These are phyloP conservation scores for Nigrograna mackinnonii DNA, from an alignment of 2,329 filamentous ascomycete genomes.

Conservation along the genomic window DNA sequence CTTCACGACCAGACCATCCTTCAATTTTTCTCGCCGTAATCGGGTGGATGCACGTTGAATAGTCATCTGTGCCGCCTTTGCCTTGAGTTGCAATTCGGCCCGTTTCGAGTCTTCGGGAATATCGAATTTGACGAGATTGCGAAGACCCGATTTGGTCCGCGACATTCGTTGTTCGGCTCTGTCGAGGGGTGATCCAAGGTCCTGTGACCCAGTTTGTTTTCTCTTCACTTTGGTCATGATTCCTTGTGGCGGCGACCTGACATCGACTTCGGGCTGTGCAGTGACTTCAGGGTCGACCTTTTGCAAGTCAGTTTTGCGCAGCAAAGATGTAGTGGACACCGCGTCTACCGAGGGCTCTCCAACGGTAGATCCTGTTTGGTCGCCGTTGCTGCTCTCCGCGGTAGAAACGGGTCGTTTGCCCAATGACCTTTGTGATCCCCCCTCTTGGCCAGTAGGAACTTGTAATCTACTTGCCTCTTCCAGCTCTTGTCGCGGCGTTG, in stretches of 20 bases:
- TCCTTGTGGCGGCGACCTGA: constrained; percentile 22
- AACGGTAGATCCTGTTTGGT: constrained; percentile 21
- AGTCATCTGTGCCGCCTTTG: constrained; percentile 43
- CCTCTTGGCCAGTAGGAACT: constrained; percentile 22
- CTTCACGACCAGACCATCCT: constrained; percentile 66
- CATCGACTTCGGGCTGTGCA: constrained; percentile 19
- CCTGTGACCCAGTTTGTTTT: constrained; percentile 17
- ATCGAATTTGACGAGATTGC: constrained; percentile 46
- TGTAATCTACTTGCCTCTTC: constrained; percentile 34
- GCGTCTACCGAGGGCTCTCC: constrained; percentile 37
- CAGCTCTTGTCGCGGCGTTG: constrained; percentile 11
- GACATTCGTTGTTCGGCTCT: constrained; percentile 14
- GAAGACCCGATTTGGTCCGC: constrained; percentile 31
- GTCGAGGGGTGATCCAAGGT: constrained; percentile 5
- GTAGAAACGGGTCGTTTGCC: constrained; percentile 34
- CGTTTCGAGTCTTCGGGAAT: constrained; percentile 44
- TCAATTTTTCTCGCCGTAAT: constrained; percentile 44
- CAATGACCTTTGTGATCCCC: constrained; percentile 14
- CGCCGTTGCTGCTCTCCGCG: constrained; percentile 27
- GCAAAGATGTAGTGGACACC: constrained; percentile 39
- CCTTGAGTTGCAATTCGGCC: constrained; percentile 41
- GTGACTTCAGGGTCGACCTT: constrained; percentile 18
- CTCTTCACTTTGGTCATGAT: constrained; percentile 32
- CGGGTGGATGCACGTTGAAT: constrained; percentile 36
- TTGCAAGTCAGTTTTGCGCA: constrained; percentile 37